These are phyloP conservation scores for Trypanosomatidae sp. DNA, from an alignment of 208 protist species.

Conservation along the genomic window DNA sequence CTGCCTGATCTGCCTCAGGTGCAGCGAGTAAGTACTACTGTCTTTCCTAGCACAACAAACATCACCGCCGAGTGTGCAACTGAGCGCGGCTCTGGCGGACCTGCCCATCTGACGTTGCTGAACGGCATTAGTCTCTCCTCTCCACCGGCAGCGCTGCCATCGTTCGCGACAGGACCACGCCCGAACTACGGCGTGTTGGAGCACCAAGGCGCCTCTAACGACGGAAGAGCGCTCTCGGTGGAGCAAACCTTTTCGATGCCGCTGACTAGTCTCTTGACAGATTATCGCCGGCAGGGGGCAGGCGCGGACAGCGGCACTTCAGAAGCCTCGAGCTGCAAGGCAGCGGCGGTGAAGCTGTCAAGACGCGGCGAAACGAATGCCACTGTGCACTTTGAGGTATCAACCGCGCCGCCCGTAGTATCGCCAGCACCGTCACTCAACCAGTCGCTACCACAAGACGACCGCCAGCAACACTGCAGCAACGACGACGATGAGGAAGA, in stretches of 20 bases:
- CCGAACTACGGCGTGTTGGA: neutral
- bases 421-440: neutral
- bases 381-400: neutral
- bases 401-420: neutral
- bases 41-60: neutral
- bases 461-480: neutral
- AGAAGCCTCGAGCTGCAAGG: neutral
- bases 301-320: neutral
- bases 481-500: neutral
- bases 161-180: neutral
- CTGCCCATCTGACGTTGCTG: neutral
- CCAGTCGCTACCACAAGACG: neutral
- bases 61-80: neutral
- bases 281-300: neutral
- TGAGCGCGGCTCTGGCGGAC: neutral
- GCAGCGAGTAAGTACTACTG: neutral
- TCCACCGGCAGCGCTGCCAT: neutral
- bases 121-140: neutral
- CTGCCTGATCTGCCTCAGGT: slow-evolving; percentile 2
- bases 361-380: neutral
- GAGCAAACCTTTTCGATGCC: slow-evolving; percentile 2
- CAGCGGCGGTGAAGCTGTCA: neutral
- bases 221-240: neutral
- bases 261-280: neutral
- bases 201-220: neutral